Evolutionary conservation across 345 rosid genomes (phyloP).

Genomic region (Passiflora organensis): DNA sequence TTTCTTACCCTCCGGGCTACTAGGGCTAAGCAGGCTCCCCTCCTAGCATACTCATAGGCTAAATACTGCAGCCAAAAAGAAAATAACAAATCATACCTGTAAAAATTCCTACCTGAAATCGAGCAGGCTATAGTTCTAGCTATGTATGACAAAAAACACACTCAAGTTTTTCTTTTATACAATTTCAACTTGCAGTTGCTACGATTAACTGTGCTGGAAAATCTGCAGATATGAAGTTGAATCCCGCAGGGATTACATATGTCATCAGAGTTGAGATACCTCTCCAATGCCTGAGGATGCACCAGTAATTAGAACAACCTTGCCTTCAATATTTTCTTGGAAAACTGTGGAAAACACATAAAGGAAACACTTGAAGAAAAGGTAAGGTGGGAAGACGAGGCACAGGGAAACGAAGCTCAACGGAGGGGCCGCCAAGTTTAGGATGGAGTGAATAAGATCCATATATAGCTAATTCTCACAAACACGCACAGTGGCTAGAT

Average conservation of each 20-base stretch:
- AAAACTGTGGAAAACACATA: conserved; percentile 15
- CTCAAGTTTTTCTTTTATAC: too few species aligned
- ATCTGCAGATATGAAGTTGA: too few species aligned
- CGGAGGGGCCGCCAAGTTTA: not conserved
- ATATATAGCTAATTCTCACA: too few species aligned
- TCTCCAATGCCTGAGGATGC: conserved; percentile 73
- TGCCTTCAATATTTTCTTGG: conserved; percentile 43
- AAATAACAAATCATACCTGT: too few species aligned
- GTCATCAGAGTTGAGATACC: conserved; percentile 19
- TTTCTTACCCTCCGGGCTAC: conserved; percentile 41
- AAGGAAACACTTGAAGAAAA: conserved; percentile 25
- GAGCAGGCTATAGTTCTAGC: too few species aligned
- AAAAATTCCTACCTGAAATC: too few species aligned
- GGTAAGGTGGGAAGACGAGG: conserved; percentile 36
- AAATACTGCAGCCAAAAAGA: conserved; percentile 30
- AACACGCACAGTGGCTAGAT: too few species aligned
- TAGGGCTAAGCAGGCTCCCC: conserved; percentile 55
- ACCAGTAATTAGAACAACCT: conserved; percentile 58
- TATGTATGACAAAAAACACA: too few species aligned
- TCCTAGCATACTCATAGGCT: conserved; percentile 55
- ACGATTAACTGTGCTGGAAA: too few species aligned
- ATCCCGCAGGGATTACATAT: too few species aligned
- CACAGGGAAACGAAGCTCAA: conserved; percentile 3
- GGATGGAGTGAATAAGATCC: not conserved
- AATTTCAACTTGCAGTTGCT: too few species aligned